A percentile compares a stretch with the other conserved stretches of the same genome.
phyloP scores from a whole-genome alignment of 192 early-diverging fungal species.

The Backusella morwellensis region DNA sequence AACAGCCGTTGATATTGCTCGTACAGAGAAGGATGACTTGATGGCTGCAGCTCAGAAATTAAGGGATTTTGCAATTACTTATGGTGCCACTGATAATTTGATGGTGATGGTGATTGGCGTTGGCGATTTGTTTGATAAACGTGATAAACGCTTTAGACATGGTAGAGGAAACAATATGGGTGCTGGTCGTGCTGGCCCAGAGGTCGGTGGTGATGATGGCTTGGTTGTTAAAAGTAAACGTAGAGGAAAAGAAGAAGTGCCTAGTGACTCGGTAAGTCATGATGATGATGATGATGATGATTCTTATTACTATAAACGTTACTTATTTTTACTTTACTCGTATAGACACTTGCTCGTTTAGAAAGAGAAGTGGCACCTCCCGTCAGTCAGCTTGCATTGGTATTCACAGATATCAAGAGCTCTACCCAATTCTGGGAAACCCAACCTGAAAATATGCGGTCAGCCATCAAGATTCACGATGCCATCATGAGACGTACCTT shows the following conservation, averaged over 20 bases:
- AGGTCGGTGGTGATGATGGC: slow-evolving; percentile 23
- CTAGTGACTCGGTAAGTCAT: slow-evolving; percentile 51
- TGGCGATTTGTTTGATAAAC: slow-evolving; percentile 67
- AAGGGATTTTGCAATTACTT: slow-evolving; percentile 83
- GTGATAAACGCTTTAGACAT: slow-evolving; percentile 20
- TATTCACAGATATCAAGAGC: slow-evolving; percentile 94
- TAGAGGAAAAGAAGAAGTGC: slow-evolving; percentile 43
- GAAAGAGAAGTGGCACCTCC: slow-evolving; percentile 85
- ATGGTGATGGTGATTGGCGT: slow-evolving; percentile 92
- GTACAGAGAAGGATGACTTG: slow-evolving; percentile 71
- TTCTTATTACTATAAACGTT: too few relatives aligned
- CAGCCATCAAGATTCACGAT: slow-evolving; percentile 87
- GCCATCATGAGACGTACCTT: slow-evolving; percentile 78
- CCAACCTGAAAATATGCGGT: slow-evolving; percentile 77
- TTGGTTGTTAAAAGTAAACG: slow-evolving; percentile 39
- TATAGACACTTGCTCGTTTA: slow-evolving; percentile 53
- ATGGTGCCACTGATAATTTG: slow-evolving; percentile 71
- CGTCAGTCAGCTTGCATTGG: slow-evolving; percentile 76
- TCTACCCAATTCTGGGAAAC: slow-evolving; percentile 94
- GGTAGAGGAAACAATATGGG: slow-evolving; percentile 20
- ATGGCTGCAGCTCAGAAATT: slow-evolving; percentile 79
- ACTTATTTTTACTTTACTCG: too few relatives aligned
- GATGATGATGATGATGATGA: neutral
- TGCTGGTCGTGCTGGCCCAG: slow-evolving; percentile 24
- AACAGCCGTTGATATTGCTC: slow-evolving; percentile 83